Evolutionary conservation across 2,329 filamentous ascomycete genomes (phyloP).

Genomic region (Rhynchosporium secalis): DNA sequence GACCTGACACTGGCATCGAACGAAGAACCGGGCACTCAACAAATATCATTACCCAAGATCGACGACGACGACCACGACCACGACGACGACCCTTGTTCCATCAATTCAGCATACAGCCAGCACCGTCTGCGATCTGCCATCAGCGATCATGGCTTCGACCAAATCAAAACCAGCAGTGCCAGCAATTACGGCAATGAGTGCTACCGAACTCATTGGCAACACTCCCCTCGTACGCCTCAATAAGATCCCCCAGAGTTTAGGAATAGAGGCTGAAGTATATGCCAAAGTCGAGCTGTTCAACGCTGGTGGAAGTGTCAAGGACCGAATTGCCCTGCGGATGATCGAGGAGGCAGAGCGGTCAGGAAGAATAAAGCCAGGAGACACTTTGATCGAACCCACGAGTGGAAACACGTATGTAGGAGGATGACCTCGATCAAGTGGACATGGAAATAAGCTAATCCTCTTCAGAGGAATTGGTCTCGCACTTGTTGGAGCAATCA

Average conservation of each 20-base stretch:
- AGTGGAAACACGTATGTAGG: constrained; percentile 89
- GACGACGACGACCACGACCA: too few relatives aligned
- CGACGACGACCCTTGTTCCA: too few relatives aligned
- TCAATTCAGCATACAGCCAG: too few relatives aligned
- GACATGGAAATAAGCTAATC: constrained; percentile 34
- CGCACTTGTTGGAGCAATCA: constrained; percentile 89
- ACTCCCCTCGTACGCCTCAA: constrained; percentile 94
- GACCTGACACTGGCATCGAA: too few relatives aligned
- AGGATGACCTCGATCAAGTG: constrained; percentile 9
- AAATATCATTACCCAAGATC: too few relatives aligned
- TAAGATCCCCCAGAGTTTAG: constrained; percentile 86
- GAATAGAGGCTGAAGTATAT: constrained; percentile 85
- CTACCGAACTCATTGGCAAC: constrained; percentile 88
- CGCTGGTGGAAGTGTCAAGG: constrained; percentile 90
- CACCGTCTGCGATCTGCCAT: not conserved
- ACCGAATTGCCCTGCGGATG: constrained; percentile 95
- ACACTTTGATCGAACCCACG: constrained; percentile 96
- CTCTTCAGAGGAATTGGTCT: constrained; percentile 74
- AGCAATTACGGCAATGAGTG: constrained; percentile 52
- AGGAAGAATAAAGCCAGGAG: constrained; percentile 93
- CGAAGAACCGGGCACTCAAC: too few relatives aligned
- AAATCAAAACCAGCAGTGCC: constrained; percentile 32
- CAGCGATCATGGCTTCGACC: constrained; percentile 25
- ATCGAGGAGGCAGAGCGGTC: constrained; percentile 90
- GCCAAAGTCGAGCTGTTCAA: constrained; percentile 94